Conservation (phyloP, 129 eudicot species). For the Artemisia argyi region DNA sequence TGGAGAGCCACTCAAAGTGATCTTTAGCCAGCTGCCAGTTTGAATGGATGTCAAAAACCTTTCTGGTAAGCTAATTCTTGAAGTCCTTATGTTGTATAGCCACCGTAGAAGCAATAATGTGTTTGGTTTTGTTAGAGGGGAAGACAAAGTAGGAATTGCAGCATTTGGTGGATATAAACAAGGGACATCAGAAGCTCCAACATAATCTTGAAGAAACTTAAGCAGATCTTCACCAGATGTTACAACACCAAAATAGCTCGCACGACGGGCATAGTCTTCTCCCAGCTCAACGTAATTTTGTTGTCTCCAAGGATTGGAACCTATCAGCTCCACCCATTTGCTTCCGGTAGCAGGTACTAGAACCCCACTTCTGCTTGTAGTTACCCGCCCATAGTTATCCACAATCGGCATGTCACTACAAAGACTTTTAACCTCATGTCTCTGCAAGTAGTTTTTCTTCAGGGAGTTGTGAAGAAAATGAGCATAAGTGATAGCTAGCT, state of each 20-base stretch:
- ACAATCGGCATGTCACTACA: constrained; percentile 2
- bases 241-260: neutral
- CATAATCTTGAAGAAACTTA: neutral
- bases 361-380: neutral
- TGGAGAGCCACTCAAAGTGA: neutral
- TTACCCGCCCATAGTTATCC: neutral
- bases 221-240: neutral
- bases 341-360: constrained; percentile 6
- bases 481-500: neutral
- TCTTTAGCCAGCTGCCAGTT: neutral
- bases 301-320: constrained; percentile 9
- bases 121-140: neutral
- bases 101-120: neutral
- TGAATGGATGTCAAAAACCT: constrained; percentile 3
- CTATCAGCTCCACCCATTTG: constrained; percentile 3
- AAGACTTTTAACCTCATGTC: neutral
- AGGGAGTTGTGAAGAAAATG: neutral
- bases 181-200: neutral
- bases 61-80: neutral
- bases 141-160: constrained; percentile 1
- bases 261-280: neutral
- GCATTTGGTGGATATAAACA: neutral
- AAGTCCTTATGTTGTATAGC: neutral
- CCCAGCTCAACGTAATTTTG: neutral
- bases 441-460: neutral